Evolutionary conservation across 1,139 yeast species (phyloP).

Genomic region (Yamadazyma trypodendri): DNA sequence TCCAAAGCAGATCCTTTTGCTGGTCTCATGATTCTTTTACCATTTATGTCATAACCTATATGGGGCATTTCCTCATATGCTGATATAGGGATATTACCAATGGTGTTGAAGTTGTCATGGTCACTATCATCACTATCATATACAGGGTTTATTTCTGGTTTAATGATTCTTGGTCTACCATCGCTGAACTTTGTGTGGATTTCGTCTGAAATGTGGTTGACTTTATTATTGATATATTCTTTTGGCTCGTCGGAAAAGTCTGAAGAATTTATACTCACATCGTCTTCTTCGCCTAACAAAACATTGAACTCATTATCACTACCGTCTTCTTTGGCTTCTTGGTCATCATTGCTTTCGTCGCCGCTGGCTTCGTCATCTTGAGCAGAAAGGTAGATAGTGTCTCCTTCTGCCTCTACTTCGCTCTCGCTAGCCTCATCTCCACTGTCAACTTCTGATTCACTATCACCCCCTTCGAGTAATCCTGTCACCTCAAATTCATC

Average conservation of each 20-base stretch:
- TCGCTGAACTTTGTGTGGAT: slow-evolving; percentile 66
- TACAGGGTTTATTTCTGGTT: slow-evolving; percentile 88
- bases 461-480: slow-evolving; percentile 23
- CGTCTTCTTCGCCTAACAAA: slow-evolving; percentile 53
- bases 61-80: slow-evolving; percentile 98
- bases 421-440: slow-evolving; percentile 8
- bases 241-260: slow-evolving; percentile 50
- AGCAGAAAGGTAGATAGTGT: slow-evolving; percentile 16
- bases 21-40: slow-evolving; percentile 97
- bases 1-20: slow-evolving; percentile 96
- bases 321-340: slow-evolving; percentile 36
- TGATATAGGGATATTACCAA: slow-evolving; percentile 87
- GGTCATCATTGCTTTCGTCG: slow-evolving; percentile 27
- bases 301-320: slow-evolving; percentile 64
- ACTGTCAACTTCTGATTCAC: slow-evolving; percentile 8
- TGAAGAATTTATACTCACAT: slow-evolving; percentile 32
- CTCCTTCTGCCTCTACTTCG: slow-evolving; percentile 23
- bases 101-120: slow-evolving; percentile 78
- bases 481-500: slow-evolving; percentile 28
- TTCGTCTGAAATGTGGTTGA: slow-evolving; percentile 36
- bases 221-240: slow-evolving; percentile 46
- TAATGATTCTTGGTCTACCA: slow-evolving; percentile 71
- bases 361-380: slow-evolving; percentile 28
- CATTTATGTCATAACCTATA: slow-evolving; percentile 94
- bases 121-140: slow-evolving; percentile 95